Evolutionary conservation across 2,329 filamentous ascomycete species (phyloP).

Genomic region (Albophoma yamanashiensis): DNA sequence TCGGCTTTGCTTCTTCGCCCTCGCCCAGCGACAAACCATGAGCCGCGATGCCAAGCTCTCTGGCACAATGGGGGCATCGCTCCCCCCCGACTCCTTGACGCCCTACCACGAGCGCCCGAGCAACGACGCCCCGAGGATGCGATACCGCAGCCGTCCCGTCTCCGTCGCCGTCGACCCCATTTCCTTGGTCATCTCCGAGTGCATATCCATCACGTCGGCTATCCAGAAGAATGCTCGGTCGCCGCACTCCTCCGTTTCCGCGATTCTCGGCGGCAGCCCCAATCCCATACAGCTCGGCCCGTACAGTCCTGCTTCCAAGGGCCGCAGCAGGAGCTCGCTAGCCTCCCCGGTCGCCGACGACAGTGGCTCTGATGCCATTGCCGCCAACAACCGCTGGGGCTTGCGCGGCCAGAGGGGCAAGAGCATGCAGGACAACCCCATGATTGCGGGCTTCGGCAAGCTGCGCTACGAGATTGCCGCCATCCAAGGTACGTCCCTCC

Average conservation of each 20-base stretch:
- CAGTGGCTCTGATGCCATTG: conserved; percentile 32
- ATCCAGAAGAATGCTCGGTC: conserved; percentile 97
- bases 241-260: conserved; percentile 90
- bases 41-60: conserved; percentile 18
- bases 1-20: neutral
- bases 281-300: conserved; percentile 44
- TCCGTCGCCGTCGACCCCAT: conserved; percentile 84
- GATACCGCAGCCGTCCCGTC: conserved; percentile 51
- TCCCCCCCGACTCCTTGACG: neutral
- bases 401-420: conserved; percentile 89
- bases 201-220: conserved; percentile 93
- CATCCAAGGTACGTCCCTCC: conserved; percentile 52
- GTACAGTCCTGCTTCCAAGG: conserved; percentile 29
- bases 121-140: conserved; percentile 34
- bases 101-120: neutral
- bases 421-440: conserved; percentile 93
- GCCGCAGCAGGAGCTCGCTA: conserved; percentile 29
- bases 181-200: conserved; percentile 93
- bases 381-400: conserved; percentile 78
- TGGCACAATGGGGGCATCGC: conserved; percentile 14
- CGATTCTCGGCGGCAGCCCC: conserved; percentile 74
- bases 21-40: conserved; percentile 15
- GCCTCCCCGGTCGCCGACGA: conserved; percentile 23
- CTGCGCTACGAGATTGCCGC: conserved; percentile 78
- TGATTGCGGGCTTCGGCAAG: conserved; percentile 90